Conservation (phyloP, 192 early-diverging fungal species). For the Coemansia sp. region DNA sequence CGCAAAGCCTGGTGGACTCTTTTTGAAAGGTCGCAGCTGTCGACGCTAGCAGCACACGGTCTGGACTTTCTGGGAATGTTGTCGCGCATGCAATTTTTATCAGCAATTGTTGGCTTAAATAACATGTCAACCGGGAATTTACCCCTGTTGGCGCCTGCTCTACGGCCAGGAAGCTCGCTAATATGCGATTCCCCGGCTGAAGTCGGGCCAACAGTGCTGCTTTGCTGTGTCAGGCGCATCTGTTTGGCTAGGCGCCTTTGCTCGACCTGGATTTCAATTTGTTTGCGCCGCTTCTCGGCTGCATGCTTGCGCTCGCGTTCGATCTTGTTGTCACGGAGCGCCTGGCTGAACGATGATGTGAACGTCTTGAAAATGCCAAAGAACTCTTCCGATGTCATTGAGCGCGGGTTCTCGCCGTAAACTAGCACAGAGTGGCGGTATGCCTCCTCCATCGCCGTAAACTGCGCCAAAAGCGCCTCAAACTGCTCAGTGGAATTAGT, state of each 20-base stretch:
- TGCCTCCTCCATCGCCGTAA: constrained; percentile 68
- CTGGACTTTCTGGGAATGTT: too few species aligned
- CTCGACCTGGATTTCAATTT: constrained; percentile 55
- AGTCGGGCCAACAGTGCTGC: too few species aligned
- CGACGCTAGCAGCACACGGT: too few species aligned
- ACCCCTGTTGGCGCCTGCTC: too few species aligned
- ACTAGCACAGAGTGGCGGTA: constrained; percentile 73
- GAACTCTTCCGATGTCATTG: constrained; percentile 82
- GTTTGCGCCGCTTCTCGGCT: constrained; percentile 56
- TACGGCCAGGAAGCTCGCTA: too few species aligned
- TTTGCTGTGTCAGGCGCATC: too few species aligned
- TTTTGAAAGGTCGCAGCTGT: too few species aligned
- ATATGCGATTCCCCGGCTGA: too few species aligned
- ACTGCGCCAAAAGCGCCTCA: constrained; percentile 62
- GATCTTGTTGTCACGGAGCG: constrained; percentile 39
- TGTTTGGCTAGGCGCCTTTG: constrained; percentile 49
- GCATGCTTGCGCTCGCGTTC: constrained; percentile 53
- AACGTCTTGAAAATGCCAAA: constrained; percentile 87
- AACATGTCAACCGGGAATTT: too few species aligned
- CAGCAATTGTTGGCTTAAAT: too few species aligned
- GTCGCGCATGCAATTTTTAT: too few species aligned
- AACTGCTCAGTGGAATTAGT: constrained; percentile 65
- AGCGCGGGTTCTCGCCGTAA: constrained; percentile 72
- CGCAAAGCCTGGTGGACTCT: too few species aligned
- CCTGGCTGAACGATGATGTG: constrained; percentile 67